Conservation (phyloP, 257 asterid genomes). For the Solanum okadae region DNA sequence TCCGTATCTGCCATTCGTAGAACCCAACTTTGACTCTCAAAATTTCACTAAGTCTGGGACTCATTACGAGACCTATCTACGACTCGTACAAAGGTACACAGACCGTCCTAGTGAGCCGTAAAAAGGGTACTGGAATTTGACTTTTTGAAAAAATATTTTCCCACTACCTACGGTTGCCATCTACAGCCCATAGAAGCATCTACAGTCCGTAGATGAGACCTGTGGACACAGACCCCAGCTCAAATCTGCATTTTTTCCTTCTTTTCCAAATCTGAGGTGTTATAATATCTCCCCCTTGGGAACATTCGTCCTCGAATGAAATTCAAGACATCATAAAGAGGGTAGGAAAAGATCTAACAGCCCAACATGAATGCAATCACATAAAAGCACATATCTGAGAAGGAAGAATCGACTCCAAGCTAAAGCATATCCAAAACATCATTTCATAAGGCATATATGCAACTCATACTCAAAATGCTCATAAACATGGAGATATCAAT, state of each 20-base stretch:
- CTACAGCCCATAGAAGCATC: neutral
- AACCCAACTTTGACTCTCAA: neutral
- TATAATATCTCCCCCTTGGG: too few relatives aligned
- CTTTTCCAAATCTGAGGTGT: too few relatives aligned
- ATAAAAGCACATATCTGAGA: neutral
- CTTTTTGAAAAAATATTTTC: too few relatives aligned
- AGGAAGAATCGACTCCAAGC: neutral
- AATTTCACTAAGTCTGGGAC: neutral
- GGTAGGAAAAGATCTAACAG: neutral
- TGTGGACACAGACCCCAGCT: neutral
- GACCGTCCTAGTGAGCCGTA: neutral
- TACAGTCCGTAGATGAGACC: neutral
- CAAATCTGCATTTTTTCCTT: neutral
- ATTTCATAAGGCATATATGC: neutral
- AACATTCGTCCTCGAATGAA: neutral
- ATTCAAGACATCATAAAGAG: neutral
- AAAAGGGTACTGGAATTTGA: neutral
- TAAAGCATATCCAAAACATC: neutral
- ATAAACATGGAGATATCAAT: neutral
- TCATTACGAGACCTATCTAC: neutral
- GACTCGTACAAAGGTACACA: neutral
- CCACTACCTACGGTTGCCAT: neutral
- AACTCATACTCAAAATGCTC: neutral
- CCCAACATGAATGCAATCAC: neutral
- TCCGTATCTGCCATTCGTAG: neutral